These are phyloP conservation scores for Asterophora lycoperdoides DNA, from an alignment of 768 basidiomycete genomes.

Conservation along the genomic window DNA sequence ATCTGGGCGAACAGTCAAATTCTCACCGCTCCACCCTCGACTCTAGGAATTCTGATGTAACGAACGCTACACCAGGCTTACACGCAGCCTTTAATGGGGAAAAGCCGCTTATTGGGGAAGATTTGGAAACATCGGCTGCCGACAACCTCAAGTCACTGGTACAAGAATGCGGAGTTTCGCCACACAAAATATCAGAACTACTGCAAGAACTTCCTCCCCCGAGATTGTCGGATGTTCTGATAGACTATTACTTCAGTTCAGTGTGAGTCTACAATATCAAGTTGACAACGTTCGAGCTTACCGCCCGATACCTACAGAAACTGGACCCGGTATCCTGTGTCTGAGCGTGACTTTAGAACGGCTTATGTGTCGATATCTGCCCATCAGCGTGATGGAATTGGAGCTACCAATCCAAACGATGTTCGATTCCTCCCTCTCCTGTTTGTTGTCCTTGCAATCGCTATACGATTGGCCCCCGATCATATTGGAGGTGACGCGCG, in stretches of 20 bases:
- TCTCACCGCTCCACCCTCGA: constrained; percentile 8
- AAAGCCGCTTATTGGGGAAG: constrained; percentile 33
- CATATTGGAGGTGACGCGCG: constrained; percentile 77
- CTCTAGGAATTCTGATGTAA: constrained; percentile 13
- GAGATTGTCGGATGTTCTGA: constrained; percentile 66
- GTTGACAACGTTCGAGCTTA: background rate
- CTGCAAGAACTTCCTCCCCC: constrained; percentile 84
- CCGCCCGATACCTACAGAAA: constrained; percentile 47
- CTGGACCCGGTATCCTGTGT: constrained; percentile 90
- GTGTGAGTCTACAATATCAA: constrained; percentile 41
- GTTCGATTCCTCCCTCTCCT: constrained; percentile 86
- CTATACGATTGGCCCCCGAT: constrained; percentile 83
- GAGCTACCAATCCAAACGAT: constrained; percentile 65
- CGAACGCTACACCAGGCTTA: constrained; percentile 1
- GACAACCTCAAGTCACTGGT: constrained; percentile 84
- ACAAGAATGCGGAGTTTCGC: constrained; percentile 88
- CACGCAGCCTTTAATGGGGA: constrained; percentile 8
- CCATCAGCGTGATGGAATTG: constrained; percentile 56
- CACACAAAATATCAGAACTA: constrained; percentile 86
- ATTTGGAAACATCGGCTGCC: constrained; percentile 54
- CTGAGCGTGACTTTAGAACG: constrained; percentile 75
- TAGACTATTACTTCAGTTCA: constrained; percentile 76
- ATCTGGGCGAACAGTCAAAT: constrained; percentile 8
- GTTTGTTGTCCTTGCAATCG: constrained; percentile 88
- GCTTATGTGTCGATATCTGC: constrained; percentile 62